Evolutionary conservation across 805 yeast species (phyloP).

Genomic region (Lipomyces starkeyi): DNA sequence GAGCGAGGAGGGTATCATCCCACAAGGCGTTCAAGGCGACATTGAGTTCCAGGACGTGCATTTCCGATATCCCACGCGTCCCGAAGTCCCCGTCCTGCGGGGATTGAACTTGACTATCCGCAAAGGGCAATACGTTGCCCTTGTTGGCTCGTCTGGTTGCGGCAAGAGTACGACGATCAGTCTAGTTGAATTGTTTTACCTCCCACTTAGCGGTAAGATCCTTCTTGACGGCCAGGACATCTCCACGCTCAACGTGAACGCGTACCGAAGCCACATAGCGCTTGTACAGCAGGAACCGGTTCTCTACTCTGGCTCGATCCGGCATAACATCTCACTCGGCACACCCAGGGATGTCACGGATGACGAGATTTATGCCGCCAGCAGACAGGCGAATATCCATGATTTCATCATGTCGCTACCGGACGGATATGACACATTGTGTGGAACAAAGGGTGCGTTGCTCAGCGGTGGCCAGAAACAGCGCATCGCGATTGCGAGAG

Average conservation of each 20-base stretch:
- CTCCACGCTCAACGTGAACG: slow-evolving; percentile 54
- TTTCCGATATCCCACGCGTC: slow-evolving; percentile 44
- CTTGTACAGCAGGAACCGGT: slow-evolving; percentile 63
- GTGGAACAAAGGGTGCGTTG: slow-evolving; percentile 48
- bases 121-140: slow-evolving; percentile 83
- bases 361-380: slow-evolving; percentile 51
- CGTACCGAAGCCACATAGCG: slow-evolving; percentile 60
- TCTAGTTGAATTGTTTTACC: slow-evolving; percentile 59
- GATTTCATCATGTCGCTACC: slow-evolving; percentile 50
- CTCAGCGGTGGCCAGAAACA: slow-evolving; percentile 93
- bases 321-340: slow-evolving; percentile 82
- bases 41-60: slow-evolving; percentile 54
- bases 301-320: slow-evolving; percentile 77
- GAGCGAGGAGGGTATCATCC: slow-evolving; percentile 38
- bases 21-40: slow-evolving; percentile 51
- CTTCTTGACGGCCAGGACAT: slow-evolving; percentile 60
- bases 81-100: slow-evolving; percentile 33
- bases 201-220: slow-evolving; percentile 56
- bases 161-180: slow-evolving; percentile 56
- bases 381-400: slow-evolving; percentile 58
- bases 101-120: slow-evolving; percentile 50
- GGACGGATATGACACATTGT: slow-evolving; percentile 57
- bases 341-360: slow-evolving; percentile 44
- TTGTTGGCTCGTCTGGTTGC: slow-evolving; percentile 62
- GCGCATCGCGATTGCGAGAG: slow-evolving; percentile 80